Evolutionary conservation across 2,329 filamentous ascomycete genomes (phyloP).

Genomic region (Coniosporium tulheliwenetii): DNA sequence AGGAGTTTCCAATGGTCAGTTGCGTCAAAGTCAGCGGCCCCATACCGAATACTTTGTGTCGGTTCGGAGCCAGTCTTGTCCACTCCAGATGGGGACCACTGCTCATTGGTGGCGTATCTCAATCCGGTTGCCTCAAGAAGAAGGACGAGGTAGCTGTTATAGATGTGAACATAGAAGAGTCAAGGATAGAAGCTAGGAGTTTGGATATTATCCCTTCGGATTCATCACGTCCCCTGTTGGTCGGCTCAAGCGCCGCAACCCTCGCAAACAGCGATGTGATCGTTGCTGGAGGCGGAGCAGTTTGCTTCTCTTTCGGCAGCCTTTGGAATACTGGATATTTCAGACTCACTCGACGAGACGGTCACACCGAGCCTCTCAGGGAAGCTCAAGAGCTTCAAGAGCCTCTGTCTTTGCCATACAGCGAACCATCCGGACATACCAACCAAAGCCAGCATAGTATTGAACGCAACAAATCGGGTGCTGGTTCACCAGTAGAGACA

Average conservation of each 20-base stretch:
- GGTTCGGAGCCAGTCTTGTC: slow-evolving; percentile 37
- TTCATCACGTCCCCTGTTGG: slow-evolving; percentile 47
- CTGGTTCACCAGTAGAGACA: not conserved
- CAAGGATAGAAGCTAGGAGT: slow-evolving; percentile 7
- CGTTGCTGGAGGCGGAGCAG: slow-evolving; percentile 64
- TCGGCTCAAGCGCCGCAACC: slow-evolving; percentile 46
- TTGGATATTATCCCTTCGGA: slow-evolving; percentile 10
- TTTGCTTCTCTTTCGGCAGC: slow-evolving; percentile 82
- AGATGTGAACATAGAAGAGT: slow-evolving; percentile 8
- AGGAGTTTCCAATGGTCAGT: not conserved
- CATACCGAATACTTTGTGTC: not conserved
- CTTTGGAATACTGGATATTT: slow-evolving; percentile 57
- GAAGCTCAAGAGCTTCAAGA: too few species aligned
- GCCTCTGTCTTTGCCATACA: too few species aligned
- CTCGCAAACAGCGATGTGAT: slow-evolving; percentile 36
- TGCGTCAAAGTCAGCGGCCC: too few species aligned
- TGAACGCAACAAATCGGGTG: not conserved
- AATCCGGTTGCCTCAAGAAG: slow-evolving; percentile 25
- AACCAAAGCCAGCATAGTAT: too few species aligned
- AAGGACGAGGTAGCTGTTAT: slow-evolving; percentile 28
- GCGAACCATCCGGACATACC: too few species aligned
- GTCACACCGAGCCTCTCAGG: too few species aligned
- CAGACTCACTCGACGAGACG: too few species aligned
- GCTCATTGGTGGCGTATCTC: slow-evolving; percentile 37
- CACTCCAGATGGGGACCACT: slow-evolving; percentile 28